Conservation (phyloP, 176 grass and related monocot genomes). For the Stipa capillata region DNA sequence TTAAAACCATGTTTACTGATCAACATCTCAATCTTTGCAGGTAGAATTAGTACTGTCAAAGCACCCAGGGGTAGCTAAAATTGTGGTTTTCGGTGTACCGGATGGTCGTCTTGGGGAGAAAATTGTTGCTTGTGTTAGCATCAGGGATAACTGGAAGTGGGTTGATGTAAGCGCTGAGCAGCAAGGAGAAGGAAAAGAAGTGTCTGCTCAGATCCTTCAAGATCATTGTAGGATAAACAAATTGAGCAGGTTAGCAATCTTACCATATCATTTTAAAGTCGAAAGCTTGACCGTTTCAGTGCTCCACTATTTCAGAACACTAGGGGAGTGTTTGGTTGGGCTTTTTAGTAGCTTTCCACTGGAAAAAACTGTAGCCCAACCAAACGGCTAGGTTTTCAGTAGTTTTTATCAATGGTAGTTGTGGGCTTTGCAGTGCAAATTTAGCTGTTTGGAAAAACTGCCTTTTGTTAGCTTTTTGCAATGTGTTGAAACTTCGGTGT, state of each 20-base stretch:
- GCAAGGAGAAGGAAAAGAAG: constrained; percentile 18
- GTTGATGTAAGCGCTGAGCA: constrained; percentile 17
- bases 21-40: constrained; percentile 22
- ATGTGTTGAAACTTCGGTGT: no score
- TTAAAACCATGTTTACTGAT: neutral
- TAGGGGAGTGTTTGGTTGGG: no score
- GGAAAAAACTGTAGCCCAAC: no score
- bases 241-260: constrained; percentile 54
- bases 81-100: constrained; percentile 54
- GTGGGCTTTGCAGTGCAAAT: no score
- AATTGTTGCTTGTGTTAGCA: constrained; percentile 62
- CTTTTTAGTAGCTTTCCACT: no score
- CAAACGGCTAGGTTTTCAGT: no score
- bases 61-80: constrained; percentile 56
- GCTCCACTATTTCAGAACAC: neutral
- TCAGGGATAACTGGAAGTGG: constrained; percentile 74
- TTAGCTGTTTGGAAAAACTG: no score
- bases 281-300: neutral
- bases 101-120: constrained; percentile 72
- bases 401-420: no score
- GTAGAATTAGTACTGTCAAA: constrained; percentile 54
- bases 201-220: constrained; percentile 46
- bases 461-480: no score
- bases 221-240: constrained; percentile 46
- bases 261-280: neutral